Evolutionary conservation across 306 rosid species (phyloP), one percentile per base, ranked within the genome.

Genomic region (Cercis canadensis): DNA sequence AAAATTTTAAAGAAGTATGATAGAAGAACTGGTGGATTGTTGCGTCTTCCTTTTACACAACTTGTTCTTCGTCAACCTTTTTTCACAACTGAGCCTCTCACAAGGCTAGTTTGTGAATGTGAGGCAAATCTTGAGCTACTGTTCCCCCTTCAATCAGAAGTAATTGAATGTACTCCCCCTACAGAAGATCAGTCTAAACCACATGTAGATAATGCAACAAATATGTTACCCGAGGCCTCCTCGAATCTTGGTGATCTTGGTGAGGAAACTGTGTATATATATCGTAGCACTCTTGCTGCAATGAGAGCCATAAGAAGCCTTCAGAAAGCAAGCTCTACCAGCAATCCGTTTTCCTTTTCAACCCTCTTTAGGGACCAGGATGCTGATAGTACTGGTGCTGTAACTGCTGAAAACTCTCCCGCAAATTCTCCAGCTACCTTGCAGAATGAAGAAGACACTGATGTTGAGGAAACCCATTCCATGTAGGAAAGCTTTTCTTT

Each of bases 1-100:
- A 94, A 94, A 73, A 94, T 94, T 78, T 79, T 91, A 80, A 94
- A 94, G 87, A 94, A 94, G 86, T 91, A 89, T 40, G 99, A 94
- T 62, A 94, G 91, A 80, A 87, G 96, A 81, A 91, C 99, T 4
- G 99, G 97, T 12, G 90, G 85, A 15, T 64, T 91, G 73, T 69
- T 94, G 85, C 87, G 86, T 11, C 46, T 94, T 40, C 92, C 97
- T 58, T 94, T 89, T 78, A 87, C 92, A 0, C 99, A 91, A 64
- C 65, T 80, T n/a, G 99, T 89, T 45, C 84, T 91, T 11, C 87
- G 78, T 29, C 95, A 89, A 65, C 99, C 99, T 3, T 92, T 89
- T 78, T 94, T 86, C 72, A 86, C 96, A 6, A 94, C 91, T 9
- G 96, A 91, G 62, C 85, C 86, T 75, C 87, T 91, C 53, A 94